Evolutionary conservation across 2,329 filamentous ascomycete genomes (phyloP).

Genomic region (Colletotrichum tropicicola): DNA sequence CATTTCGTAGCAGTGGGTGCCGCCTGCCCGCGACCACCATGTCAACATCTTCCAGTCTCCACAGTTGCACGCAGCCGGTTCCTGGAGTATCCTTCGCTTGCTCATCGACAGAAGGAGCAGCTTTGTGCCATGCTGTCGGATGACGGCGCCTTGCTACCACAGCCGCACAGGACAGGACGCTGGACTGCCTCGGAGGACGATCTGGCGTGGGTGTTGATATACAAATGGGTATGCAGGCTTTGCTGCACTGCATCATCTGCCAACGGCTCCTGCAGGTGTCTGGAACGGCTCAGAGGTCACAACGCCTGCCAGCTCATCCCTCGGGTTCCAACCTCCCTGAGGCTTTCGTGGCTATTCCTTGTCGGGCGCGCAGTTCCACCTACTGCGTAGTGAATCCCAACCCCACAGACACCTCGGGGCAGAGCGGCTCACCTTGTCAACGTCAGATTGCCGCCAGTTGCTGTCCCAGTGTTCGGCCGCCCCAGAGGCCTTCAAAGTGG

Average conservation of each 20-base stretch:
- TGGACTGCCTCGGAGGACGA: too few relatives aligned
- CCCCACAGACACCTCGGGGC: constrained; percentile 18
- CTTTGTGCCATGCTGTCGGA: too few relatives aligned
- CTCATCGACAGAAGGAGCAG: too few relatives aligned
- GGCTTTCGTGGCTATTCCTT: too few relatives aligned
- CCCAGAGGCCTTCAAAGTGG: background rate
- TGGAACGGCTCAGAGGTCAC: too few relatives aligned
- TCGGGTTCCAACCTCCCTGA: too few relatives aligned
- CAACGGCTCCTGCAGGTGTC: too few relatives aligned
- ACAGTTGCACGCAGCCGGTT: background rate
- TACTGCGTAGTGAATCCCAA: constrained; percentile 13
- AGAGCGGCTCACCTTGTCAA: constrained; percentile 22
- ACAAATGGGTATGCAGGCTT: too few relatives aligned
- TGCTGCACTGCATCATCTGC: background rate
- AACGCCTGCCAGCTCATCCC: too few relatives aligned
- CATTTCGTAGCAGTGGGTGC: constrained; percentile 16
- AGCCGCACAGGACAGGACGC: too few relatives aligned
- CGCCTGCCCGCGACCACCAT: background rate
- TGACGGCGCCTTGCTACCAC: too few relatives aligned
- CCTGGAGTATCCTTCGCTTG: background rate
- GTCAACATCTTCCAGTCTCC: background rate
- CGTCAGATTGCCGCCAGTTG: constrained; percentile 28
- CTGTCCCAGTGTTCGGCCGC: constrained; percentile 14
- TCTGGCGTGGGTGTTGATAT: too few relatives aligned
- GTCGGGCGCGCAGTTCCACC: constrained; percentile 6